phyloP scores from a whole-genome alignment of 2,329 filamentous ascomycete genomes.

The Fusarium sp. region DNA sequence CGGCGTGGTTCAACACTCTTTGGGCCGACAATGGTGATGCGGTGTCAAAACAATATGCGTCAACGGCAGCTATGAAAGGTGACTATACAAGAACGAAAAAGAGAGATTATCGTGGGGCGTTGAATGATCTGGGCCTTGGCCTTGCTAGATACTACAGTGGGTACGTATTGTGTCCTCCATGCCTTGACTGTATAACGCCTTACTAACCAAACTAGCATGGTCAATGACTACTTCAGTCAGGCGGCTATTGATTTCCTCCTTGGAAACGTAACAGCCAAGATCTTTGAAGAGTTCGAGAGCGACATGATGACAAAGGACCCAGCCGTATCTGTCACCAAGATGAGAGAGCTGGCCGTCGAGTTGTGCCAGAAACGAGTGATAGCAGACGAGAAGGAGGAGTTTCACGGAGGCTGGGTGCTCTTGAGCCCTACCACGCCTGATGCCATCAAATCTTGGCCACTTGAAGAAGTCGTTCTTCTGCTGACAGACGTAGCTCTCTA shows the following conservation, averaged over 20 bases:
- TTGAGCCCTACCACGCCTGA: constrained; percentile 80
- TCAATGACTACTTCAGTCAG: constrained; percentile 97
- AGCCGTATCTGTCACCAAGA: constrained; percentile 84
- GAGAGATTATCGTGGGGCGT: constrained; percentile 87
- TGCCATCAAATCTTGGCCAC: constrained; percentile 75
- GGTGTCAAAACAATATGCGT: constrained; percentile 95
- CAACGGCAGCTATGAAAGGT: constrained; percentile 94
- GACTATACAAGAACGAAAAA: constrained; percentile 95
- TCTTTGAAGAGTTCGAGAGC: constrained; percentile 94
- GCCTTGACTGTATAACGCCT: not conserved
- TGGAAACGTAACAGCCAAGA: constrained; percentile 84
- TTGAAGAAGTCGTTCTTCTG: constrained; percentile 90
- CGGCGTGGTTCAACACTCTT: constrained; percentile 92
- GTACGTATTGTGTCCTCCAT: constrained; percentile 56
- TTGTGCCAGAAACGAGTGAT: constrained; percentile 89
- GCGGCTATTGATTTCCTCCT: constrained; percentile 94
- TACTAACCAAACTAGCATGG: constrained; percentile 74
- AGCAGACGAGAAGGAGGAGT: constrained; percentile 83
- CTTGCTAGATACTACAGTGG: constrained; percentile 80
- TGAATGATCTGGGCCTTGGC: constrained; percentile 92
- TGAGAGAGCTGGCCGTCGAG: constrained; percentile 91
- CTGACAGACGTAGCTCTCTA: constrained; percentile 89
- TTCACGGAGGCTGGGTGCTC: constrained; percentile 90
- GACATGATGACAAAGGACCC: constrained; percentile 95
- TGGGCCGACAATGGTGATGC: constrained; percentile 99